phyloP scores from a whole-genome alignment of 2,329 filamentous ascomycete species.

The Aspergillus viridinutans region DNA sequence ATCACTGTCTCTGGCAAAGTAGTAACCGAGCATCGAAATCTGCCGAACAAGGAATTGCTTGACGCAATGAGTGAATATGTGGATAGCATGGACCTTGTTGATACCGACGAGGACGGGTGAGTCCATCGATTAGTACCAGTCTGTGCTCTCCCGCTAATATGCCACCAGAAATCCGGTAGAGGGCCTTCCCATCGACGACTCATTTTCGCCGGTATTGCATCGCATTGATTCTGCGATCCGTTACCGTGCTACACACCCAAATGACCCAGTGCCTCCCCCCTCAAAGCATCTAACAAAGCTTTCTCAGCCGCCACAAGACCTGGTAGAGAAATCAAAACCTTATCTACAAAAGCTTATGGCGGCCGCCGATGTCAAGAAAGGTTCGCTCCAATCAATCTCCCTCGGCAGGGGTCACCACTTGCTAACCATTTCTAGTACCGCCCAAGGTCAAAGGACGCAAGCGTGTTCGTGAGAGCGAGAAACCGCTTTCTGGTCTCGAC shows the following conservation, averaged over 20 bases:
- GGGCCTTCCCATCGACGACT: slow-evolving; percentile 73
- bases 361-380: slow-evolving; percentile 77
- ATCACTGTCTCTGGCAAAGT: slow-evolving; percentile 80
- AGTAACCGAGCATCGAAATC: slow-evolving; percentile 74
- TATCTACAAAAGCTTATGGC: slow-evolving; percentile 61
- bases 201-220: slow-evolving; percentile 81
- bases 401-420: background rate
- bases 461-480: slow-evolving; percentile 62
- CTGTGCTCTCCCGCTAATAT: slow-evolving; percentile 5
- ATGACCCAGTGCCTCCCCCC: slow-evolving; percentile 58
- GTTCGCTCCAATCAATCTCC: slow-evolving; percentile 35
- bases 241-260: slow-evolving; percentile 71
- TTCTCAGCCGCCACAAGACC: slow-evolving; percentile 64
- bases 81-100: slow-evolving; percentile 82
- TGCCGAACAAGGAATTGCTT: slow-evolving; percentile 70
- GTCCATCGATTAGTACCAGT: slow-evolving; percentile 12
- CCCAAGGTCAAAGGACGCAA: slow-evolving; percentile 73
- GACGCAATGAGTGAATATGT: slow-evolving; percentile 88
- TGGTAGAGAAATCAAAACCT: slow-evolving; percentile 57
- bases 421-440: slow-evolving; percentile 57
- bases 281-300: slow-evolving; percentile 66
- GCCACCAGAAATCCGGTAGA: slow-evolving; percentile 52
- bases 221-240: slow-evolving; percentile 82
- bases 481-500: slow-evolving; percentile 86
- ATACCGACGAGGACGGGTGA: slow-evolving; percentile 70